A percentile compares a stretch with the other conserved stretches of the same genome.
Conservation (phyloP, 441 rosid genomes). For the Erysimum cheiri region DNA sequence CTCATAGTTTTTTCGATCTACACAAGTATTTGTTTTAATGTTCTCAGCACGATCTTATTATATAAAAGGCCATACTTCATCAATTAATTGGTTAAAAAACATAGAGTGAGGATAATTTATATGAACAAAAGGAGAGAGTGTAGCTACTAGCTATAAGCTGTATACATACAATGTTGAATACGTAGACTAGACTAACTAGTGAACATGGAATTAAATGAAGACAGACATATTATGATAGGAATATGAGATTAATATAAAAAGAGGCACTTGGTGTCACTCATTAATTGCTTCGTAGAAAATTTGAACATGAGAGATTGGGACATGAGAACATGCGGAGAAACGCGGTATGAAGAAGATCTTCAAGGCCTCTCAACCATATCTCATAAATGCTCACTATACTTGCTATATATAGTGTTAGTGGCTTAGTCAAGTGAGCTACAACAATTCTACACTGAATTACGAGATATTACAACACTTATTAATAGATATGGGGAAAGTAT, state of each 20-base stretch:
- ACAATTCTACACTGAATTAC: slow-evolving; percentile 14
- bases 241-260: slow-evolving; percentile 9
- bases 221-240: slow-evolving; percentile 24
- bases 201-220: slow-evolving; percentile 32
- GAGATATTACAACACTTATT: slow-evolving; percentile 6
- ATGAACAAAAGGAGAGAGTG: not conserved
- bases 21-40: slow-evolving; percentile 21
- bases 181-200: not conserved
- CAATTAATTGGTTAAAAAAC: not conserved
- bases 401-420: slow-evolving; percentile 21
- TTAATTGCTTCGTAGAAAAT: slow-evolving; percentile 34
- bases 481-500: slow-evolving; percentile 53
- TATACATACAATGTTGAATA: not conserved
- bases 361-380: slow-evolving; percentile 42
- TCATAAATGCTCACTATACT: slow-evolving; percentile 37
- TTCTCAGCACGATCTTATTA: slow-evolving; percentile 1
- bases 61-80: not conserved
- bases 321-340: slow-evolving; percentile 44
- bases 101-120: not conserved
- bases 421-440: slow-evolving; percentile 29
- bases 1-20: not conserved
- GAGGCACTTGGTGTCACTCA: slow-evolving; percentile 32
- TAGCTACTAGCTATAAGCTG: slow-evolving; percentile 9
- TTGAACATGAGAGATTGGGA: slow-evolving; percentile 39
- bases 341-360: slow-evolving; percentile 30